Base-by-base conservation (phyloP, 2,329 filamentous ascomycete genomes). In the Neopestalotiopsis sp. region DNA sequence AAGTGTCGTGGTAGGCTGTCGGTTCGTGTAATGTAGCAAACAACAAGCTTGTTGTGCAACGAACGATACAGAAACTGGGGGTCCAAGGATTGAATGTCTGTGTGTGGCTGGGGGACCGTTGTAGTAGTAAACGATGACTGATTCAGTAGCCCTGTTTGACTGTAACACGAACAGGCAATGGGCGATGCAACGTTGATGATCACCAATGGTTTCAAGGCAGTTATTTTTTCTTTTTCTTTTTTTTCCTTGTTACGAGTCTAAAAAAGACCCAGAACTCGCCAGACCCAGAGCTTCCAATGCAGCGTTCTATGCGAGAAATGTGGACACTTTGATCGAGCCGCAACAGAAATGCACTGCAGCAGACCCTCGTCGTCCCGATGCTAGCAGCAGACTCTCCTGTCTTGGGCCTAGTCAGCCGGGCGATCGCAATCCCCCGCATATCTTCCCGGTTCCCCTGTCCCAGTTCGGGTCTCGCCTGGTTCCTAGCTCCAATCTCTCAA, bases 401-500 rank as follows among this genome's bases (percentile, higher is more conserved):
- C 45, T 52, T 24, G 45, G 45, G 45, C 45, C 45, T 52, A 52
- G 45, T 52, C 17, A 52, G 20, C 17, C 45, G 45, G 45, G 45
- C 45, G 45, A 52, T 52, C 45, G 45, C 45, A 52, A 52, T 52
- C 45, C 45, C 45, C 45, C 45, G 45, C 45, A 52, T n/a, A 52
- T 49, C 14, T 52, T 52, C 17, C 45, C 45, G 45, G 45, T 52
- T 52, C 45, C 45, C 45, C 45, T 52, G 45, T 52, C 45, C 45
- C 45, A 52, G 45, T 20, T 52, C 24, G 45, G 20, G 45, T 38
- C 34, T 38, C 34, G 34, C 34, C 42, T 49, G 42, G 42, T 14
- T 49, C 42, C n/a, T 49, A n/a, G 42, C 42, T 49, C 42, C n/a
- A 17, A 13, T 49, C 42, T 49, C 9, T 49, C 14, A 14, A 13